Evolutionary conservation across 306 rosid species (phyloP).

Genomic region (Vigna reflexopilosa): DNA sequence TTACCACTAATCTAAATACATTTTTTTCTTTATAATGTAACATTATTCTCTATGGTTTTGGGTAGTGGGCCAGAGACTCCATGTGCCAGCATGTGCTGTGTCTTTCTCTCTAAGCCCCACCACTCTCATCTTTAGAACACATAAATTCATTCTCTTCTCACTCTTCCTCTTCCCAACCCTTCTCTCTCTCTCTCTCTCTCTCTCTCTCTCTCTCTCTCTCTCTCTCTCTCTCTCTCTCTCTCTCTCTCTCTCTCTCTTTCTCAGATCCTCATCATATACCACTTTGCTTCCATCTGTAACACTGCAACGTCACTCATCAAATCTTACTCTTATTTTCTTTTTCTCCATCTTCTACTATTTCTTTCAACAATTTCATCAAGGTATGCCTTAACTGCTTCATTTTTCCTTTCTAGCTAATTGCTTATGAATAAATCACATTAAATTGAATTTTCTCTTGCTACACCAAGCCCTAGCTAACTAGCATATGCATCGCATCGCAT

Average conservation of each 20-base stretch:
- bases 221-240: no score
- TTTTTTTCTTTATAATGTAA: constrained; percentile 41
- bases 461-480: constrained; percentile 38
- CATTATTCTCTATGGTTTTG: constrained; percentile 63
- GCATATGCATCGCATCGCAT: not conserved
- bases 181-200: constrained; percentile 13
- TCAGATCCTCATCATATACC: constrained; percentile 14
- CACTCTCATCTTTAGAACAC: constrained; percentile 59
- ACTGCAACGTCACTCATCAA: constrained; percentile 46
- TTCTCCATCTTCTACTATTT: constrained; percentile 37
- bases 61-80: constrained; percentile 80
- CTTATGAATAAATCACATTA: not conserved
- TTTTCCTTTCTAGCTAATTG: not conserved
- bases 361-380: constrained; percentile 43
- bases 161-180: constrained; percentile 50
- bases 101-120: constrained; percentile 84
- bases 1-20: constrained; percentile 44
- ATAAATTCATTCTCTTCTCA: constrained; percentile 67
- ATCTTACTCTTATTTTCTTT: constrained; percentile 30
- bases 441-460: constrained; percentile 1
- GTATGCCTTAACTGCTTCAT: constrained; percentile 37
- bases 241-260: no score
- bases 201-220: constrained; percentile 36
- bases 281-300: constrained; percentile 57
- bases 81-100: constrained; percentile 99